A percentile compares a stretch with the other conserved stretches of the same genome.
Conservation (phyloP, 2,329 filamentous ascomycete species). For the Emmonsiellopsis sp. region DNA sequence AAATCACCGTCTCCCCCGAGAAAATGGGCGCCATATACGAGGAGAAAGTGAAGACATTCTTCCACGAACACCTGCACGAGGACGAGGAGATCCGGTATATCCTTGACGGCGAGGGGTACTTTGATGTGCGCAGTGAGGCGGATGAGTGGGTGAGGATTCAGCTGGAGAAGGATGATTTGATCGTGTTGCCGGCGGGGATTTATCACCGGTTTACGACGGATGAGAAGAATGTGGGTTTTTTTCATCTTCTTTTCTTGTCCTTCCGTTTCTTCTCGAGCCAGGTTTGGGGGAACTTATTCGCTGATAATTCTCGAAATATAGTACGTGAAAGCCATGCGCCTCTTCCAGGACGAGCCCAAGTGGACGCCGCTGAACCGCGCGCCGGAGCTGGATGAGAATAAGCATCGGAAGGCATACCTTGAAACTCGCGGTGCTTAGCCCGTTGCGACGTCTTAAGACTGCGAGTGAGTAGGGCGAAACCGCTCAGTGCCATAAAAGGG, state of each 20-base stretch:
- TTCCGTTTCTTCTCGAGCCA: neutral
- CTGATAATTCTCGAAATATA: conserved; percentile 26
- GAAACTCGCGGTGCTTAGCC: conserved; percentile 14
- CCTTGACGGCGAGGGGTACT: conserved; percentile 77
- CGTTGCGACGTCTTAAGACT: too few species aligned
- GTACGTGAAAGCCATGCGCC: conserved; percentile 91
- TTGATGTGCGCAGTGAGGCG: conserved; percentile 74
- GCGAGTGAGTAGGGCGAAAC: too few species aligned
- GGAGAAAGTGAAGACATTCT: conserved; percentile 87
- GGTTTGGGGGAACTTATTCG: neutral
- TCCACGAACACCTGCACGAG: conserved; percentile 91
- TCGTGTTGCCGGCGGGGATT: conserved; percentile 88
- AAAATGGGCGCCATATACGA: conserved; percentile 84
- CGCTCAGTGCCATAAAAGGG: too few species aligned
- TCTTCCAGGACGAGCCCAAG: conserved; percentile 98
- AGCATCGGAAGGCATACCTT: conserved; percentile 70
- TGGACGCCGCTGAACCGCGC: conserved; percentile 89
- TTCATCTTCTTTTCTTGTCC: conserved; percentile 1
- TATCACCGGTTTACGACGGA: conserved; percentile 98
- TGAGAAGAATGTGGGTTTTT: conserved; percentile 65
- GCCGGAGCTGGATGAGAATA: conserved; percentile 65
- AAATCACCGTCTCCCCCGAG: conserved; percentile 77
- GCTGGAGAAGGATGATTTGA: conserved; percentile 77
- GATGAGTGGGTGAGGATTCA: conserved; percentile 85
- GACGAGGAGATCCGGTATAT: conserved; percentile 98